Evolutionary conservation across 2,329 filamentous ascomycete genomes (phyloP).

Genomic region (Apiospora koreana): DNA sequence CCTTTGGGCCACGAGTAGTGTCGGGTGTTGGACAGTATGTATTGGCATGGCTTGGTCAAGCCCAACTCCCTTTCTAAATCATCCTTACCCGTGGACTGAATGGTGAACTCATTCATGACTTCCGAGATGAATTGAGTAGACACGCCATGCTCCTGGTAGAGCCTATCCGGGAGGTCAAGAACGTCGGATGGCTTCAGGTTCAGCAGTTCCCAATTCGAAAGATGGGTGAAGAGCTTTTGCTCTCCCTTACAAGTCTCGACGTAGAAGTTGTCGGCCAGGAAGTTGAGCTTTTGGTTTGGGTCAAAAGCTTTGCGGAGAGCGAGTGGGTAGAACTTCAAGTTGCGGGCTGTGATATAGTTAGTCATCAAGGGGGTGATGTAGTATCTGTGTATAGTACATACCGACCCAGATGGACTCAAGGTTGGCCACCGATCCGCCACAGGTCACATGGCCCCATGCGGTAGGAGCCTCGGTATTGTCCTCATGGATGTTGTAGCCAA

Average conservation of each 20-base stretch:
- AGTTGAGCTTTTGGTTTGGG: conserved; percentile 27
- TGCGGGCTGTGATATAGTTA: conserved; percentile 35
- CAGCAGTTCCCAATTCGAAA: conserved; percentile 45
- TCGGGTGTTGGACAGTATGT: conserved; percentile 41
- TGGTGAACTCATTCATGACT: conserved; percentile 33
- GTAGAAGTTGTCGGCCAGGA: conserved; percentile 32
- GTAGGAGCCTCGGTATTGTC: conserved; percentile 25
- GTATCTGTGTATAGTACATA: neutral
- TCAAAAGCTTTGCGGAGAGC: conserved; percentile 35
- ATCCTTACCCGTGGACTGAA: conserved; percentile 43
- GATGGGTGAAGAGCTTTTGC: conserved; percentile 36
- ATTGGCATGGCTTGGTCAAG: conserved; percentile 33
- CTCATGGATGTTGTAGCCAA: conserved; percentile 43
- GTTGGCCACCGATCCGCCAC: conserved; percentile 47
- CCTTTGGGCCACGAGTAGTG: conserved; percentile 53
- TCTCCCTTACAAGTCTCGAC: conserved; percentile 30
- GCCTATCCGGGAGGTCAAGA: conserved; percentile 40
- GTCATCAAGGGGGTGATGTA: neutral
- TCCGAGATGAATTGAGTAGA: conserved; percentile 37
- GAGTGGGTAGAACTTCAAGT: conserved; percentile 49
- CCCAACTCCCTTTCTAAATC: conserved; percentile 36
- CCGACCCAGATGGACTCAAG: conserved; percentile 44
- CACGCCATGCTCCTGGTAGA: conserved; percentile 37
- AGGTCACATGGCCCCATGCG: conserved; percentile 48
- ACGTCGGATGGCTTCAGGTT: conserved; percentile 42